Conservation (phyloP, 768 basidiomycete species). For the Mycena chlorophos region DNA sequence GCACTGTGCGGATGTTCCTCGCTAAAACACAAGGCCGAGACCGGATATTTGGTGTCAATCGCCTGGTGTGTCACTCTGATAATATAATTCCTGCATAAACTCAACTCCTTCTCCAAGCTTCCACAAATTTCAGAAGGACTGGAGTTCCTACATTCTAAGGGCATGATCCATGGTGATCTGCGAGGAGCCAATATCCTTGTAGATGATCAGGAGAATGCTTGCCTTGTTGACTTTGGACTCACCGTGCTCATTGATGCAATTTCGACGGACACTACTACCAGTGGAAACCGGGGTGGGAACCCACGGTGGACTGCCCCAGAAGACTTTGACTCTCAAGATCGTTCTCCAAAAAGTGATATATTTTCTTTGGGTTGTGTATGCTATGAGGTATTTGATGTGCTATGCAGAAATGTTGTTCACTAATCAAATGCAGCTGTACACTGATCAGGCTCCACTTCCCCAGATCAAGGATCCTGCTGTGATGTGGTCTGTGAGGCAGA, state of each 20-base stretch:
- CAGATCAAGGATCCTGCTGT: too few species aligned
- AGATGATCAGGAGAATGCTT: background rate
- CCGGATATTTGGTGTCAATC: too few species aligned
- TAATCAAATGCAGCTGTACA: too few species aligned
- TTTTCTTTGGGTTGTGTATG: too few species aligned
- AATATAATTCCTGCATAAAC: background rate
- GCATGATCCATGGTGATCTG: background rate
- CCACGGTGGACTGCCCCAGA: background rate
- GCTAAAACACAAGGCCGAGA: too few species aligned
- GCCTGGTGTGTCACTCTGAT: too few species aligned
- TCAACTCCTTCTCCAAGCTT: background rate
- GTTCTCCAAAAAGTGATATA: background rate
- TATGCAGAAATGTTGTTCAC: too few species aligned
- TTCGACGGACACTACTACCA: background rate
- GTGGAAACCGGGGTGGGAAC: background rate
- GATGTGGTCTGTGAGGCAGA: too few species aligned
- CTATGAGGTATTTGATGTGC: too few species aligned
- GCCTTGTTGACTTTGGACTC: background rate
- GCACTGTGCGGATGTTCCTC: too few species aligned
- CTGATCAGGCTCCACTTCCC: too few species aligned
- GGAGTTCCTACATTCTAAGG: background rate
- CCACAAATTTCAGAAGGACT: background rate
- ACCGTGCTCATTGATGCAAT: background rate
- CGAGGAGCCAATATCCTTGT: background rate
- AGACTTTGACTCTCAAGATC: background rate